Conservation (phyloP, 2,329 filamentous ascomycete genomes). For the Pseudopithomyces maydicus region DNA sequence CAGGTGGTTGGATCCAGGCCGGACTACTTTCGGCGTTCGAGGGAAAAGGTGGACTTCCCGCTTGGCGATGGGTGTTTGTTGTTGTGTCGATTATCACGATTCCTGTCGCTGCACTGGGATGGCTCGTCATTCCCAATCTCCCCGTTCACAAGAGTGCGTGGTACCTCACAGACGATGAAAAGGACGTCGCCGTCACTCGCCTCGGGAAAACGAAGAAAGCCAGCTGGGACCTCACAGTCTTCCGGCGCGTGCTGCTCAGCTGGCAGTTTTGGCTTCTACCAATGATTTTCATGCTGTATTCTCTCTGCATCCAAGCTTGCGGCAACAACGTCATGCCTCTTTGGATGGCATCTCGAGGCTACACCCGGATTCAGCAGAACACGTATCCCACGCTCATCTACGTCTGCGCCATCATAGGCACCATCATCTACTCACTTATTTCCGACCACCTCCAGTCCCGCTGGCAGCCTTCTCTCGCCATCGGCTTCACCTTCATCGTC, state of each 20-base stretch:
- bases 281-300: conserved; percentile 3
- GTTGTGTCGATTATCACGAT: neutral
- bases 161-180: conserved; percentile 1
- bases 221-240: conserved; percentile 1
- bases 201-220: neutral
- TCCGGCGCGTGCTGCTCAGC: conserved; percentile 1
- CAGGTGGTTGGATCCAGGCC: neutral
- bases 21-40: neutral
- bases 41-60: neutral
- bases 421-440: neutral
- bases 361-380: neutral
- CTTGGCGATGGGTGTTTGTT: conserved; percentile 1
- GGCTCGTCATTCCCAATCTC: neutral
- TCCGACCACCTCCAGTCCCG: neutral
- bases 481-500: neutral
- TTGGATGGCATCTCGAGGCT: conserved; percentile 1
- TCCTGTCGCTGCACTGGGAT: neutral
- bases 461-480: conserved; percentile 1
- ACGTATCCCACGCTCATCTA: conserved; percentile 1
- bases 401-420: neutral
- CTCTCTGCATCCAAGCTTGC: conserved; percentile 2
- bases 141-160: neutral
- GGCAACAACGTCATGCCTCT: conserved; percentile 4
- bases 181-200: neutral
- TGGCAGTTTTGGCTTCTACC: conserved; percentile 1